A percentile compares a stretch with the other conserved stretches of the same genome.
Evolutionary conservation across 441 rosid genomes (phyloP).

Genomic region (Raphanus hybrid): DNA sequence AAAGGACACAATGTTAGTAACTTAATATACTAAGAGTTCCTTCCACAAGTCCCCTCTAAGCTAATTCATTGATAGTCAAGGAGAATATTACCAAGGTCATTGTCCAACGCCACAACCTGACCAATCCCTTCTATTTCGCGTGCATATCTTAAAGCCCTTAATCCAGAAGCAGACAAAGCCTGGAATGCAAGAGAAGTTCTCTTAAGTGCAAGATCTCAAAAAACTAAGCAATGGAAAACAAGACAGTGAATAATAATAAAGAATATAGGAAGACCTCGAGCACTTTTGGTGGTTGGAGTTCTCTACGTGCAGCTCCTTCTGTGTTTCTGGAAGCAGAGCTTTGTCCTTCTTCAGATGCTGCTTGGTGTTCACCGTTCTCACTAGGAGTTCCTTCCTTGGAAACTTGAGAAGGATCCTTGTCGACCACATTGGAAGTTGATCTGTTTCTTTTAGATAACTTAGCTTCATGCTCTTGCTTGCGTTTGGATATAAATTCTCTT

Average conservation of each 20-base stretch:
- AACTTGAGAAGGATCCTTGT: slow-evolving; percentile 50
- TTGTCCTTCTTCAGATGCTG: slow-evolving; percentile 48
- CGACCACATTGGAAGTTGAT: slow-evolving; percentile 48
- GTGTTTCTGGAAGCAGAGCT: slow-evolving; percentile 40
- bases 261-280: slow-evolving; percentile 69
- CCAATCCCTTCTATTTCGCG: slow-evolving; percentile 91
- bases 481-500: slow-evolving; percentile 72
- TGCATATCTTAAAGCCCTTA: slow-evolving; percentile 93
- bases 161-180: slow-evolving; percentile 97
- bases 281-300: slow-evolving; percentile 81
- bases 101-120: slow-evolving; percentile 94
- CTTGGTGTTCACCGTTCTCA: slow-evolving; percentile 49
- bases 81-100: slow-evolving; percentile 70
- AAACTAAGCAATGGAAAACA: neutral
- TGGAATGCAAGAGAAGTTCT: slow-evolving; percentile 35
- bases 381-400: slow-evolving; percentile 44
- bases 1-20: neutral
- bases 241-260: slow-evolving; percentile 7
- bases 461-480: slow-evolving; percentile 79
- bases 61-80: neutral
- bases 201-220: slow-evolving; percentile 1
- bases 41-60: neutral
- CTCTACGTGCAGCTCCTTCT: slow-evolving; percentile 38
- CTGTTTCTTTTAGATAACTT: slow-evolving; percentile 59
- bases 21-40: neutral